A percentile compares a stretch with the other conserved stretches of the same genome.
Evolutionary conservation across 495 filamentous ascomycete genomes (phyloP).

Genomic region (Penicillium goetzii): DNA sequence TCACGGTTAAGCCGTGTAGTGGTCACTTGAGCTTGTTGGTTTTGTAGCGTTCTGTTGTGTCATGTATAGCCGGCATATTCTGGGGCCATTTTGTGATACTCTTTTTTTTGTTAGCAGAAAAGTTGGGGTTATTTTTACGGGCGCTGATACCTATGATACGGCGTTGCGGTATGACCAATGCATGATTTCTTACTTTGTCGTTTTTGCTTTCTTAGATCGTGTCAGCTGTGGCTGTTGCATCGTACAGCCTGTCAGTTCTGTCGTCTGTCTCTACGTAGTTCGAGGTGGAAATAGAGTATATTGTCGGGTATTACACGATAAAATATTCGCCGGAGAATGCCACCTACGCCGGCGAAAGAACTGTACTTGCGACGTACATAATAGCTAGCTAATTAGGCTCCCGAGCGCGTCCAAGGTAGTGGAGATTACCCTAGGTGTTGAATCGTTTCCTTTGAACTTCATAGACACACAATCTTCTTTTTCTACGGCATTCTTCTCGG

Average conservation of each 20-base stretch:
- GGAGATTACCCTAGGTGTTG: not conserved
- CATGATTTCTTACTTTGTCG: conserved; percentile 18
- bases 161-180: conserved; percentile 36
- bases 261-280: not conserved
- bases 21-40: not conserved
- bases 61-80: conserved; percentile 27
- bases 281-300: not conserved
- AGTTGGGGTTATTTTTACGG: conserved; percentile 21
- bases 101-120: conserved; percentile 19
- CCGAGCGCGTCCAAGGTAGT: not conserved
- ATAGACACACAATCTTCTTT: not conserved
- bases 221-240: not conserved
- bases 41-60: conserved; percentile 22
- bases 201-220: not conserved
- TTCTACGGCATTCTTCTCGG: not conserved
- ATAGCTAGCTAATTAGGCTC: not conserved
- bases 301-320: not conserved
- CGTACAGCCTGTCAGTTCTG: not conserved
- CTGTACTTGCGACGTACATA: not conserved
- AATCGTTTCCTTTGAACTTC: not conserved
- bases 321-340: not conserved
- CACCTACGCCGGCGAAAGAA: not conserved
- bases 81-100: conserved; percentile 12
- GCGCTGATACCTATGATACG: conserved; percentile 25
- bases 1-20: not conserved